Conservation (phyloP, 352 stramenopile species). For the Thalassiosira sp. region DNA sequence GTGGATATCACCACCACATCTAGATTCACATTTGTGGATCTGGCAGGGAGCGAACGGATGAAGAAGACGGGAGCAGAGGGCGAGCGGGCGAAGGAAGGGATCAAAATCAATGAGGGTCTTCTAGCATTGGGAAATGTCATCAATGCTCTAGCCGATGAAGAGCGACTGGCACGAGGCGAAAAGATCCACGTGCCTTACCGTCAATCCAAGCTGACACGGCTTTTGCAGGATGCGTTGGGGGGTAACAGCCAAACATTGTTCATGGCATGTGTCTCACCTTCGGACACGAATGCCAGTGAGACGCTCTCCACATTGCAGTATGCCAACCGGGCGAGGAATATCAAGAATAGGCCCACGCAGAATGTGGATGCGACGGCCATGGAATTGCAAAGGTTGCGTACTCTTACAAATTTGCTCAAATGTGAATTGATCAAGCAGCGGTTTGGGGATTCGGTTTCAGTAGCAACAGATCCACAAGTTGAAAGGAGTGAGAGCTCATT, state of each 20-base stretch:
- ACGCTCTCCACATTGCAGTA: conserved; percentile 95
- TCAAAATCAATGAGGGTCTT: conserved; percentile 98
- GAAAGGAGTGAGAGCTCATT: conserved; percentile 17
- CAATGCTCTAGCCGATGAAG: conserved; percentile 90
- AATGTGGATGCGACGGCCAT: conserved; percentile 90
- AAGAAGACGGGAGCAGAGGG: conserved; percentile 91
- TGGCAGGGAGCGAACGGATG: conserved; percentile 86
- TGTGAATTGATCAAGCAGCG: conserved; percentile 68
- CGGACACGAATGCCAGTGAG: conserved; percentile 94
- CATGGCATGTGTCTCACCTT: conserved; percentile 92
- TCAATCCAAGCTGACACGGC: conserved; percentile 74
- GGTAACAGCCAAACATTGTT: conserved; percentile 94
- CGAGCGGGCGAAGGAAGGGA: conserved; percentile 91
- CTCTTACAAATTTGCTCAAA: conserved; percentile 68
- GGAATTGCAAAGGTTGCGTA: conserved; percentile 67
- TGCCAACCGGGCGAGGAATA: conserved; percentile 94
- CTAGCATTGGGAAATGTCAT: conserved; percentile 97
- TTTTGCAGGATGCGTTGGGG: conserved; percentile 74
- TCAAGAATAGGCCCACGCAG: conserved; percentile 94
- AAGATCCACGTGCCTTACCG: conserved; percentile 77
- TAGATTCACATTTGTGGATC: conserved; percentile 88
- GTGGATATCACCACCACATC: conserved; percentile 85
- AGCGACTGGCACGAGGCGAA: conserved; percentile 56
- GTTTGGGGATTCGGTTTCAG: conserved; percentile 17
- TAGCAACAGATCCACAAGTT: conserved; percentile 29